Evolutionary conservation across 2,329 filamentous ascomycete species (phyloP).

Genomic region (Ascochyta viciae-villosae): DNA sequence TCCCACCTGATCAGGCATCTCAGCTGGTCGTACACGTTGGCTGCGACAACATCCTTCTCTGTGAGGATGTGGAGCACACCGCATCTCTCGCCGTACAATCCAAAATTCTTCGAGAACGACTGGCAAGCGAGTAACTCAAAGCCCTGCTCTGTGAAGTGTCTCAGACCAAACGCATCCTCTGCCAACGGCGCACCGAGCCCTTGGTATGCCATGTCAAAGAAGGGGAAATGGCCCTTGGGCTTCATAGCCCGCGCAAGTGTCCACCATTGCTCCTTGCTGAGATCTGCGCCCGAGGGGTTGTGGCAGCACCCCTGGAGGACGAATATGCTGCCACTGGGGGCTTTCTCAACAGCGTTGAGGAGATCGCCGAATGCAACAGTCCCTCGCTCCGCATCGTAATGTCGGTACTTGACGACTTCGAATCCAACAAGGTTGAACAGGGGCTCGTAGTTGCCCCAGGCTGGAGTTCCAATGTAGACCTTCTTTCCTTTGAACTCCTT

Average conservation of each 20-base stretch:
- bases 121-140: constrained; percentile 47
- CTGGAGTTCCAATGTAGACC: constrained; percentile 43
- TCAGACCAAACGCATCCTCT: constrained; percentile 43
- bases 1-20: constrained; percentile 38
- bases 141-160: constrained; percentile 31
- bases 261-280: constrained; percentile 43
- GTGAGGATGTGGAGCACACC: constrained; percentile 42
- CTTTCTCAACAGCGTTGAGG: constrained; percentile 28
- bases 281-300: constrained; percentile 49
- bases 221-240: constrained; percentile 35
- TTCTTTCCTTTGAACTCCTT: constrained; percentile 24
- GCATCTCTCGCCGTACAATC: constrained; percentile 47
- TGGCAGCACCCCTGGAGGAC: constrained; percentile 50
- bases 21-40: constrained; percentile 36
- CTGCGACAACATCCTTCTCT: constrained; percentile 16
- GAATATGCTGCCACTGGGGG: constrained; percentile 43
- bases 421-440: constrained; percentile 43
- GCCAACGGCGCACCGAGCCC: constrained; percentile 45
- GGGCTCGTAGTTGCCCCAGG: constrained; percentile 48
- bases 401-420: constrained; percentile 35
- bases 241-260: constrained; percentile 32
- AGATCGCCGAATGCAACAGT: constrained; percentile 37
- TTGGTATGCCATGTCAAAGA: constrained; percentile 47
- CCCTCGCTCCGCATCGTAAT: constrained; percentile 37
- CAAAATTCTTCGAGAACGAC: constrained; percentile 53